Base-by-base conservation (phyloP, 805 yeast species). In the Grigorovia yakushimaensis region DNA sequence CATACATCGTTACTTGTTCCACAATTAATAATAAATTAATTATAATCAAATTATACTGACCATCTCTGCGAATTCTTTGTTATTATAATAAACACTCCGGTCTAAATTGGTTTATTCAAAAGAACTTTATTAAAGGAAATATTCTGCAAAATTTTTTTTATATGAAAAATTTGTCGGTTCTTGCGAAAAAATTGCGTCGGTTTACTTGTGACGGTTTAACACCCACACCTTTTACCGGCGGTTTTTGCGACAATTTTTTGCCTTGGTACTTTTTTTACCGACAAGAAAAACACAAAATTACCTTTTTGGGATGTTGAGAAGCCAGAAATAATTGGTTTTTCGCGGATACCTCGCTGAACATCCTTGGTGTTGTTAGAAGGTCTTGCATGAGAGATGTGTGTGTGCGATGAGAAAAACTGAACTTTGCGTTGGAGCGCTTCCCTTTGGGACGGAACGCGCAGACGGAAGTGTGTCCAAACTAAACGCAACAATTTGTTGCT, bases 31-130 rank as follows among this genome's bases (percentile, higher is more conserved):
- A 44, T 21, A 36, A 5, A 42, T 42, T 42, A 42, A 20, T 35
- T 27, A 39, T 41, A 48, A 43, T 44, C 54, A 54, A 42, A 42
- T 44, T 53, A 76, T 81, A 86, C 95, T 78, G 84, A 86, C 95
- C 97, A 89, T 89, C 98, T 85, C 96, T 88, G 96, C 79, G 91
- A 65, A 57, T 61, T 66, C 51, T 51, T 54, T 54, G 50, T 53
- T 51, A 53, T 50, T 48, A 54, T 56, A 50, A 48, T 51, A 52
- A 68, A 83, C 93, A 88, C 98, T 89, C 98, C 98, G 98, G 98
- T 88, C 87, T 74, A 47, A 44, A 42, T 35, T 50, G 51, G 50
- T 46, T 37, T 36, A 20, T 22, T 50, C 30, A 21, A 23, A 42
- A 39, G 33, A 38, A 33, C 8, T 33, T 8, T 18, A 17, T 37